phyloP scores from a whole-genome alignment of 2,329 filamentous ascomycete species.

The Aspergillus sp. region DNA sequence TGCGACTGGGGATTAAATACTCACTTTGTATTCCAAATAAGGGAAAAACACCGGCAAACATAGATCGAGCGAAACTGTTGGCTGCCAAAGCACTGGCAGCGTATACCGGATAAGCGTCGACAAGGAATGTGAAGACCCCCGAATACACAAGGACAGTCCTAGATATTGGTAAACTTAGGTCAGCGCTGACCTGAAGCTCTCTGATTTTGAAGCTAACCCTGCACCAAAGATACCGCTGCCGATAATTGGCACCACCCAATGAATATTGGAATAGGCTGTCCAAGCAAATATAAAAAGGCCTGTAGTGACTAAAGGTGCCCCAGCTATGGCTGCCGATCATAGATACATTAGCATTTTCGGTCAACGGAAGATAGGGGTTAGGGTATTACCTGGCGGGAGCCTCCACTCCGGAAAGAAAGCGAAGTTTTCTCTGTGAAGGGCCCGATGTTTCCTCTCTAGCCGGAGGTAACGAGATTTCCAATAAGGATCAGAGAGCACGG shows the following conservation, averaged over 20 bases:
- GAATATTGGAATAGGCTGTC: slow-evolving; percentile 73
- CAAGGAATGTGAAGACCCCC: slow-evolving; percentile 86
- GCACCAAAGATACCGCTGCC: slow-evolving; percentile 71
- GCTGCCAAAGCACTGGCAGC: slow-evolving; percentile 72
- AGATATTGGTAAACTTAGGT: slow-evolving; percentile 22
- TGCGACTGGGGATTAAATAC: slow-evolving; percentile 27
- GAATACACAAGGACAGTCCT: slow-evolving; percentile 79
- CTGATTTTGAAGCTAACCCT: slow-evolving; percentile 57
- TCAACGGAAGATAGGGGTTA: neutral
- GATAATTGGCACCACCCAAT: slow-evolving; percentile 78
- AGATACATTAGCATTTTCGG: neutral
- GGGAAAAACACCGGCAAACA: slow-evolving; percentile 78
- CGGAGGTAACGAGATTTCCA: slow-evolving; percentile 52
- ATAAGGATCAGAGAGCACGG: slow-evolving; percentile 49
- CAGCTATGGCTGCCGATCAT: slow-evolving; percentile 59
- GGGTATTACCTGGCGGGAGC: slow-evolving; percentile 64
- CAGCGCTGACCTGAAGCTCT: neutral
- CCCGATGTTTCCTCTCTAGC: slow-evolving; percentile 44
- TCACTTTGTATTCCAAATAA: slow-evolving; percentile 69
- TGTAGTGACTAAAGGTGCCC: slow-evolving; percentile 76
- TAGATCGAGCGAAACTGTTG: slow-evolving; percentile 77
- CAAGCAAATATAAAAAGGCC: slow-evolving; percentile 92
- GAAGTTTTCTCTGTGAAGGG: slow-evolving; percentile 35
- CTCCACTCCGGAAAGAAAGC: slow-evolving; percentile 83
- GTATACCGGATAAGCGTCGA: slow-evolving; percentile 59